These are phyloP conservation scores for Picocystis sp. DNA, from an alignment of 163 green algal species.

Conservation along the genomic window DNA sequence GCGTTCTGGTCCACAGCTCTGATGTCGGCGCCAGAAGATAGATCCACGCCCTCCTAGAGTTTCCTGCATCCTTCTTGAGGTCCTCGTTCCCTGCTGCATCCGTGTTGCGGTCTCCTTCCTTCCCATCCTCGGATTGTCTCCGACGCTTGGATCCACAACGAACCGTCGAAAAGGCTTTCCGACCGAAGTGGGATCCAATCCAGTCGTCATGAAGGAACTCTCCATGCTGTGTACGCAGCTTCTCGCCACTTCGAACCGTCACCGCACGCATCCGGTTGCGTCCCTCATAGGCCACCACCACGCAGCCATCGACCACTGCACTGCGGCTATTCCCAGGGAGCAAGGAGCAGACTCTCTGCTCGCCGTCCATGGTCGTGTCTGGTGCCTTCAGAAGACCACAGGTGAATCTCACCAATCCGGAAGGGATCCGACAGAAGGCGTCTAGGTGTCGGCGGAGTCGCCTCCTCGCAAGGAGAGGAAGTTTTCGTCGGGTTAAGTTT, in stretches of 20 bases:
- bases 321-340: too few species aligned
- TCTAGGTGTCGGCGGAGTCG: too few species aligned
- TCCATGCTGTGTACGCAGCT: conserved; percentile 42
- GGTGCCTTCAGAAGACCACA: too few species aligned
- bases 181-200: conserved; percentile 27
- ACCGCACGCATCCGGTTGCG: conserved; percentile 51
- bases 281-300: conserved; percentile 77
- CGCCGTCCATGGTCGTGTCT: too few species aligned
- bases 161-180: conserved; percentile 35
- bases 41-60: conserved; percentile 34
- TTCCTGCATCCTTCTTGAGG: conserved; percentile 1
- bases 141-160: too few species aligned
- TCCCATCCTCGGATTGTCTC: not conserved
- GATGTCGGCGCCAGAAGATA: conserved; percentile 71
- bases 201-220: conserved; percentile 31
- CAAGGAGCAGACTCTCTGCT: too few species aligned
- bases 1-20: conserved; percentile 79
- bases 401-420: too few species aligned
- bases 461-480: too few species aligned
- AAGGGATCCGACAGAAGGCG: too few species aligned
- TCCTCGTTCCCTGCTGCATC: conserved; percentile 9
- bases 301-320: conserved; percentile 30
- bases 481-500: too few species aligned
- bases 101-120: conserved; percentile 34
- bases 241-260: conserved; percentile 21